Base-by-base conservation (phyloP, 306 rosid genomes). In the Sicyos baderoa region DNA sequence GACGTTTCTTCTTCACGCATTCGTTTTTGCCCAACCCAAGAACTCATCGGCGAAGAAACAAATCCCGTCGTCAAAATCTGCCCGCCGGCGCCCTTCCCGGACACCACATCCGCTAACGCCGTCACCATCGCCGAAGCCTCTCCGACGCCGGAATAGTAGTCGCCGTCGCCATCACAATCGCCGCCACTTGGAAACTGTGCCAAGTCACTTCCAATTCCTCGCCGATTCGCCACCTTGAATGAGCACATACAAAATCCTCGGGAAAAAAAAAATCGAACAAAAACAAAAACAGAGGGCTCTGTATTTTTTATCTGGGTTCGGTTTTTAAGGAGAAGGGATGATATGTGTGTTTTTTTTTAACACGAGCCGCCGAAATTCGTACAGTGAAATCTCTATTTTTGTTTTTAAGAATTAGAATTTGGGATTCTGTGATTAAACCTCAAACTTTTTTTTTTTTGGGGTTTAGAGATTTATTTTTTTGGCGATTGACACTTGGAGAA, bases 101-200 rank as follows among this genome's bases (percentile, higher is more conserved):
- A 87, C 12, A 77, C 86, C 32, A 86, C 94, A 6, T 78, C 84
- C 21, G 88, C 85, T 0, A 88, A 77, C 18, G 87, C 93, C 1
- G 99, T 79, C 58, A 88, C 90, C 85, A 93, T 89, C 4, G 83
- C 83, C 0, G 83, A 77, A 72, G 75, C 76, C 80, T 93, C 97
- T 50, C 70, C 63, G 10, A 9, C 71, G 9, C 4, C 42, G 6
- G 56, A 66, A 27, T 47, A 56, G 45, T 40, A 32, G 10, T 55
- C 47, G n/a, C 23, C 8, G 25, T 56, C 52, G 32, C 74, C 77
- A 59, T 68, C 79, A 12, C 79, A 68, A 84, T 70, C 86, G 89
- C 89, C 89, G 82, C 89, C 72, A 6, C 42, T 35, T 37, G 58
- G 66, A 59, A 82, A 74, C 45, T 76, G 72, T 53, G 23, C 61